These are phyloP conservation scores for Fusarium pilosicola DNA, from an alignment of 2,329 filamentous ascomycete species.

Conservation along the genomic window DNA sequence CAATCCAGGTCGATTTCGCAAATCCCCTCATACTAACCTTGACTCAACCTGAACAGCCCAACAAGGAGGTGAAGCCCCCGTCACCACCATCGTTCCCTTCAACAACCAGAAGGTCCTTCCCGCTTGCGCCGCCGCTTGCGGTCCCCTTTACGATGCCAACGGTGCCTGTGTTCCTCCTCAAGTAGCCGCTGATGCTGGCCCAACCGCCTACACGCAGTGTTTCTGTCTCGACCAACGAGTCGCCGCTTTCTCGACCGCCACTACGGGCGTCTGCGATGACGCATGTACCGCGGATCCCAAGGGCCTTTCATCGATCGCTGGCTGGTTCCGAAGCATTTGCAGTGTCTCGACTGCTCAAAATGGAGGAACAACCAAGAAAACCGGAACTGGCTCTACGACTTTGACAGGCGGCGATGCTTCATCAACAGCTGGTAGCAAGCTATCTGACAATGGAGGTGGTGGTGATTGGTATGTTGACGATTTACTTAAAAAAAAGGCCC, in stretches of 20 bases:
- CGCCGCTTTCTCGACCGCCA: constrained; percentile 64
- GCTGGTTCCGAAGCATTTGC: constrained; percentile 78
- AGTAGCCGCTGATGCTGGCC: constrained; percentile 55
- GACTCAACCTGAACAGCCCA: constrained; percentile 6
- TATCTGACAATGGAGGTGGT: constrained; percentile 41
- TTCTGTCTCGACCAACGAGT: constrained; percentile 76
- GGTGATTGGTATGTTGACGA: constrained; percentile 58
- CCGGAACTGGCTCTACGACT: constrained; percentile 22
- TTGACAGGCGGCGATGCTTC: constrained; percentile 17
- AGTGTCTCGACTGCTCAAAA: constrained; percentile 48
- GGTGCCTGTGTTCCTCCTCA: constrained; percentile 73
- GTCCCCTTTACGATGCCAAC: constrained; percentile 74
- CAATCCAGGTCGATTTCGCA: constrained; percentile 4
- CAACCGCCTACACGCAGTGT: constrained; percentile 70
- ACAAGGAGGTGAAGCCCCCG: constrained; percentile 26
- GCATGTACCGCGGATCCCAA: constrained; percentile 60
- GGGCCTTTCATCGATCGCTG: constrained; percentile 66
- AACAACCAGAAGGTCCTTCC: constrained; percentile 60
- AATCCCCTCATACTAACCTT: constrained; percentile 31
- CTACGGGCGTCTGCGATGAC: constrained; percentile 69
- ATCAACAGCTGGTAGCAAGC: constrained; percentile 10
- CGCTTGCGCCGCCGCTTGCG: constrained; percentile 68
- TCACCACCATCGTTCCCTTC: constrained; percentile 67
- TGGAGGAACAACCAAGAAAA: constrained; percentile 19
- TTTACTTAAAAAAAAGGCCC: background rate